phyloP scores from a whole-genome alignment of 257 asterid genomes.

The Solanum virginianum region DNA sequence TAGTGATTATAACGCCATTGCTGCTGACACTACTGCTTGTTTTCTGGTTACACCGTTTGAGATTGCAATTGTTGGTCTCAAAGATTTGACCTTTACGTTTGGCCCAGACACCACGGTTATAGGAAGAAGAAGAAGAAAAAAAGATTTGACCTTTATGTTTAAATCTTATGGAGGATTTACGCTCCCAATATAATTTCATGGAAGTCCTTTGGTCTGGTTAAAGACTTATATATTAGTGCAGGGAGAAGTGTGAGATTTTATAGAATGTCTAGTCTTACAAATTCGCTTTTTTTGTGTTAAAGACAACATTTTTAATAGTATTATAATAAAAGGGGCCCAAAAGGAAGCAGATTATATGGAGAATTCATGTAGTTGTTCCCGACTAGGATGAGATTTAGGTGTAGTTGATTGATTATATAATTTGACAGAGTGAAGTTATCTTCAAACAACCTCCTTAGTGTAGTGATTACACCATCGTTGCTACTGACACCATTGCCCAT shows the following conservation, averaged over 20 bases:
- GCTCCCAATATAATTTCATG: neutral
- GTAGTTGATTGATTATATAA: neutral
- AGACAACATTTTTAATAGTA: neutral
- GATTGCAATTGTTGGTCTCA: neutral
- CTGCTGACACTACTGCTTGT: constrained; percentile 80
- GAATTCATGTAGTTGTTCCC: neutral
- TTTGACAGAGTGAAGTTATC: neutral
- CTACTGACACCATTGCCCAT: constrained; percentile 78
- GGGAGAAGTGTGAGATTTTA: neutral
- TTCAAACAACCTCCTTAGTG: constrained; percentile 65
- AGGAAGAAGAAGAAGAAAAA: no score
- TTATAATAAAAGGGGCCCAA: neutral
- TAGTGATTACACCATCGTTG: constrained; percentile 87
- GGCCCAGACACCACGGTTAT: neutral
- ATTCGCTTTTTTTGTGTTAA: neutral
- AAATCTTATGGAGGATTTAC: neutral
- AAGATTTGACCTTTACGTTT: neutral
- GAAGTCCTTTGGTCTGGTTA: neutral
- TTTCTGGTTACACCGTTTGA: constrained; percentile 42
- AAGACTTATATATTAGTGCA: neutral
- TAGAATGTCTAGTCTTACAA: neutral
- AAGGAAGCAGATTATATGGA: neutral
- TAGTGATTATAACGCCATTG: constrained; percentile 86
- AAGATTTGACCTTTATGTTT: neutral
- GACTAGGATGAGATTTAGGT: neutral